phyloP scores from a whole-genome alignment of 805 yeast species.

The Wickerhamiella cacticola region DNA sequence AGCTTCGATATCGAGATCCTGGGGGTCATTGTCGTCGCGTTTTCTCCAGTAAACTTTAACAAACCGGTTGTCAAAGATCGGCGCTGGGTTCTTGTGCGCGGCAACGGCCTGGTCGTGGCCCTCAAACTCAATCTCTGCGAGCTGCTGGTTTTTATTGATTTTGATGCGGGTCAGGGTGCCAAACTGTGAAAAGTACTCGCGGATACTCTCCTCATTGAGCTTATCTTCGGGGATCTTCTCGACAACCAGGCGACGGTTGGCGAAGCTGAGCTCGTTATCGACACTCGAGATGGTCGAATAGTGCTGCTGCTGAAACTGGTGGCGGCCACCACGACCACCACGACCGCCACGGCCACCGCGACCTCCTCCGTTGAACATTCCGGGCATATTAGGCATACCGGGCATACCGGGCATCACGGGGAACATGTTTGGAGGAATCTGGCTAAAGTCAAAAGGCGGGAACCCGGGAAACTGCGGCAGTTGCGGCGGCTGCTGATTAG shows the following conservation, averaged over 20 bases:
- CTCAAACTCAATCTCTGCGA: conserved; percentile 33
- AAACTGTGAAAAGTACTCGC: conserved; percentile 33
- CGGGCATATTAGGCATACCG: conserved; percentile 12
- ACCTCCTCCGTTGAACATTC: conserved; percentile 11
- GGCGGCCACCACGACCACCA: conserved; percentile 3
- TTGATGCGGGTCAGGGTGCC: conserved; percentile 30
- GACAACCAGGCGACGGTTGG: conserved; percentile 30
- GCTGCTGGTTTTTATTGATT: conserved; percentile 24
- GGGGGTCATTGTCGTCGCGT: conserved; percentile 18
- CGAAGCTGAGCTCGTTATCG: conserved; percentile 23
- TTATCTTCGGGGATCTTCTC: conserved; percentile 36
- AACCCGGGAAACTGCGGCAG: conserved; percentile 10
- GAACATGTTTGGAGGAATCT: not conserved
- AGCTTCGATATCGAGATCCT: conserved; percentile 31
- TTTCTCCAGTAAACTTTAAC: conserved; percentile 37
- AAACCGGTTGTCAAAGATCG: conserved; percentile 39
- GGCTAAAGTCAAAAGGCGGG: not conserved
- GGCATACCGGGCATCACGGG: conserved; percentile 12
- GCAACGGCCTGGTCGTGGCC: conserved; percentile 31
- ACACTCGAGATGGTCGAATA: conserved; percentile 11
- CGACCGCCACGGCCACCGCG: not conserved
- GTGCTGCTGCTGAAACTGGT: conserved; percentile 2
- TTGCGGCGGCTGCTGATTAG: conserved; percentile 10
- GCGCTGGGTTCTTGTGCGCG: conserved; percentile 36
- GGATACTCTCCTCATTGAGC: conserved; percentile 28